phyloP scores from a whole-genome alignment of 495 filamentous ascomycete species.

The Cudoniella acicularis region DNA sequence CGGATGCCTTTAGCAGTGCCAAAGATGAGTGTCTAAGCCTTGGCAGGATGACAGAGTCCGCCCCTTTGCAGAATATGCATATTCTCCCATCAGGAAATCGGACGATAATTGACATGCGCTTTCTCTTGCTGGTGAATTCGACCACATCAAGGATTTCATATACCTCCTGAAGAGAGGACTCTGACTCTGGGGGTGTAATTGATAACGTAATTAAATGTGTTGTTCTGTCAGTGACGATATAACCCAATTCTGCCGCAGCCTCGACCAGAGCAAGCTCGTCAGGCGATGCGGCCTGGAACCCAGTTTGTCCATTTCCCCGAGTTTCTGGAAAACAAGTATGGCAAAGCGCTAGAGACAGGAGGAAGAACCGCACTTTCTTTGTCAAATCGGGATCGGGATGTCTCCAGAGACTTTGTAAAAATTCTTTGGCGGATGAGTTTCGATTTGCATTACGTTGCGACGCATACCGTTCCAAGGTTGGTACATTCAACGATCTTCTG shows the following conservation, averaged over 20 bases:
- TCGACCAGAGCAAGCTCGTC: constrained; percentile 86
- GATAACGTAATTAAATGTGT: constrained; percentile 42
- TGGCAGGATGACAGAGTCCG: constrained; percentile 73
- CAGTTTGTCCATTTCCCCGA: constrained; percentile 57
- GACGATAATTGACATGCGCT: constrained; percentile 88
- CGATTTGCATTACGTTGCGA: too few relatives aligned
- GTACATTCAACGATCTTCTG: too few relatives aligned
- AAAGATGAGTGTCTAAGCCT: constrained; percentile 65
- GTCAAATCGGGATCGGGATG: constrained; percentile 73
- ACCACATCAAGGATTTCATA: constrained; percentile 88
- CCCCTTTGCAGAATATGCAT: constrained; percentile 86
- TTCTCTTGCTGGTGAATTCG: constrained; percentile 86
- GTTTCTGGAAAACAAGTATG: constrained; percentile 86
- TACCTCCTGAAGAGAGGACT: constrained; percentile 39
- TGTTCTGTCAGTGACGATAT: constrained; percentile 65
- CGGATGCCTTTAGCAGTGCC: constrained; percentile 64
- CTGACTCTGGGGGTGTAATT: constrained; percentile 18
- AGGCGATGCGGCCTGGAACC: constrained; percentile 86
- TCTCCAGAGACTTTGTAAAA: constrained; percentile 69
- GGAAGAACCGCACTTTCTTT: constrained; percentile 69
- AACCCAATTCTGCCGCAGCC: constrained; percentile 83
- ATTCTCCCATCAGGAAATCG: constrained; percentile 79
- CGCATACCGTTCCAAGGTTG: too few relatives aligned
- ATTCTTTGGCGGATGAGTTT: constrained; percentile 66
- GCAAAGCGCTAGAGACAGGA: constrained; percentile 79